A percentile compares a stretch with the other conserved stretches of the same genome.
phyloP scores from a whole-genome alignment of 1,284 basidiomycete genomes.

The Limonomyces culmigenus region DNA sequence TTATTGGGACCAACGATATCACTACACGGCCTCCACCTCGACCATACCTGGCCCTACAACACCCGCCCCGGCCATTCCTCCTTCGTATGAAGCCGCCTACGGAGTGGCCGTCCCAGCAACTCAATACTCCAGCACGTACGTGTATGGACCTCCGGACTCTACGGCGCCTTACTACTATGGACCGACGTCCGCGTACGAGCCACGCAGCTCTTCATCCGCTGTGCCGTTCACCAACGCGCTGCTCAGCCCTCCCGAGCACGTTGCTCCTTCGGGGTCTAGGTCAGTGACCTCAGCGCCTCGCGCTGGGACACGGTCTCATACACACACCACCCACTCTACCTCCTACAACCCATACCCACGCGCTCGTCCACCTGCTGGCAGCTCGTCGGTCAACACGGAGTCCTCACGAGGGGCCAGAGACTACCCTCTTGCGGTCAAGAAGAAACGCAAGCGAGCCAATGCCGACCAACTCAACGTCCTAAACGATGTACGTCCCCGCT shows the following conservation, averaged over 20 bases:
- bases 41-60: too few species aligned
- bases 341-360: background rate
- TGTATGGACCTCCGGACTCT: too few species aligned
- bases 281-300: background rate
- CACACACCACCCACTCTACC: background rate
- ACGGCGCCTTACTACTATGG: too few species aligned
- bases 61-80: too few species aligned
- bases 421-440: slow-evolving; percentile 34
- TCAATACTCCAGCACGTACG: too few species aligned
- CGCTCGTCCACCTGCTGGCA: slow-evolving; percentile 25
- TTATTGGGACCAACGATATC: too few species aligned
- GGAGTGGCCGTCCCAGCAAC: too few species aligned
- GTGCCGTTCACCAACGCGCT: slow-evolving; percentile 13
- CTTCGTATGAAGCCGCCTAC: too few species aligned
- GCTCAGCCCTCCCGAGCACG: slow-evolving; percentile 11
- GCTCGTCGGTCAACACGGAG: slow-evolving; percentile 13
- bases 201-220: slow-evolving; percentile 24
- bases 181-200: slow-evolving; percentile 13
- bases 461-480: slow-evolving; percentile 61
- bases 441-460: slow-evolving; percentile 73
- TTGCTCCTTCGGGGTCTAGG: background rate
- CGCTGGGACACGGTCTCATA: slow-evolving; percentile 7
- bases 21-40: too few species aligned
- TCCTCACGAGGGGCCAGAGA: slow-evolving; percentile 9
- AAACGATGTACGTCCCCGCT: too few species aligned